These are phyloP conservation scores for Diutina scorzettiae DNA, from an alignment of 1,139 yeast species.

Conservation along the genomic window DNA sequence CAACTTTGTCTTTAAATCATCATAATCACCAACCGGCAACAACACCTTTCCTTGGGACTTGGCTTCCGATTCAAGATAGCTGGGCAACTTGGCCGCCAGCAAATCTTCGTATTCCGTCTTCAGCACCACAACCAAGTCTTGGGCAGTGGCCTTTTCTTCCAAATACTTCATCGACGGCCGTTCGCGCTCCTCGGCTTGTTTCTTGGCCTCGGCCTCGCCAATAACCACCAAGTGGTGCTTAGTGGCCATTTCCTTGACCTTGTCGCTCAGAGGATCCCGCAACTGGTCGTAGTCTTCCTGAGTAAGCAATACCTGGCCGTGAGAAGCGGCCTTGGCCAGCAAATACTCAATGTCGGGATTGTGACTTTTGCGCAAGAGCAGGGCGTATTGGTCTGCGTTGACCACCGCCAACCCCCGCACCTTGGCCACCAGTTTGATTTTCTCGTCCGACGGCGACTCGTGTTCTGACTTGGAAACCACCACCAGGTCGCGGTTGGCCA, in stretches of 20 bases:
- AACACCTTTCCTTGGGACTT: neutral
- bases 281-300: slow-evolving; percentile 1
- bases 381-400: neutral
- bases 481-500: slow-evolving; percentile 8
- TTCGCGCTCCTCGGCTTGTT: neutral
- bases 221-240: slow-evolving; percentile 1
- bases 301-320: slow-evolving; percentile 5
- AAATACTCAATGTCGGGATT: slow-evolving; percentile 21
- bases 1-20: neutral
- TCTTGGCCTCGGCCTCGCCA: neutral
- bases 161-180: slow-evolving; percentile 6
- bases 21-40: neutral
- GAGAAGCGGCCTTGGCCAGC: slow-evolving; percentile 16
- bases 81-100: neutral
- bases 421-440: slow-evolving; percentile 2
- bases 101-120: slow-evolving; percentile 4
- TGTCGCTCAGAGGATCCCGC: slow-evolving; percentile 5
- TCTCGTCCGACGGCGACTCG: slow-evolving; percentile 5
- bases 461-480: slow-evolving; percentile 10
- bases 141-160: slow-evolving; percentile 3
- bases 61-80: slow-evolving; percentile 1
- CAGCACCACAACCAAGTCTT: slow-evolving; percentile 1
- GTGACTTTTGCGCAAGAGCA: slow-evolving; percentile 1
- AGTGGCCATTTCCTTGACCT: slow-evolving; percentile 5
- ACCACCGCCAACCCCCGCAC: slow-evolving; percentile 3